These are phyloP conservation scores for Phaeosphaeriaceae sp. DNA, from an alignment of 2,329 filamentous ascomycete species.

Conservation along the genomic window DNA sequence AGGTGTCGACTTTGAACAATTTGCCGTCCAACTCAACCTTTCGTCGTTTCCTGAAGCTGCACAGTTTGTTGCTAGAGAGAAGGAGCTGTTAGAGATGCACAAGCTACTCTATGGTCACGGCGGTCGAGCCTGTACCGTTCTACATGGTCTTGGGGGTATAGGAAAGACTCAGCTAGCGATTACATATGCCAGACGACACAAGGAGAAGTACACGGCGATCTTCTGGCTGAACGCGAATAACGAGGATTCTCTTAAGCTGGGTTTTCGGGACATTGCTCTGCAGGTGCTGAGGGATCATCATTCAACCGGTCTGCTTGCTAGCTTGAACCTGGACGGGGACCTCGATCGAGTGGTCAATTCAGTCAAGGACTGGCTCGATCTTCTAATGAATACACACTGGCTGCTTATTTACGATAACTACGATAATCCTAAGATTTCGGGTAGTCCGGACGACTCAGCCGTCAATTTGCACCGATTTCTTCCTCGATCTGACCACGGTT, in stretches of 20 bases:
- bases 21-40: neutral
- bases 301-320: slow-evolving; percentile 27
- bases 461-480: neutral
- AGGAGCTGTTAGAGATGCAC: neutral
- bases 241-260: slow-evolving; percentile 37
- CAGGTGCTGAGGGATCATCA: slow-evolving; percentile 28
- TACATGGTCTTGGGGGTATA: slow-evolving; percentile 24
- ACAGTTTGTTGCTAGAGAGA: neutral
- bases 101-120: neutral
- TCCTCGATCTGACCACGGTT: slow-evolving; percentile 5
- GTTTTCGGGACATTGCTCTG: slow-evolving; percentile 32
- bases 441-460: too few species aligned
- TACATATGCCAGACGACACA: slow-evolving; percentile 45
- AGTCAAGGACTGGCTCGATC: slow-evolving; percentile 50
- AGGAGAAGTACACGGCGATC: slow-evolving; percentile 46
- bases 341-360: slow-evolving; percentile 18
- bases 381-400: slow-evolving; percentile 46
- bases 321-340: slow-evolving; percentile 33
- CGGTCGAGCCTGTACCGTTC: neutral
- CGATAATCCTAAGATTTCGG: slow-evolving; percentile 44
- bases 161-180: slow-evolving; percentile 30
- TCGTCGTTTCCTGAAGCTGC: neutral
- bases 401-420: slow-evolving; percentile 54
- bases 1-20: too few species aligned
- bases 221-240: slow-evolving; percentile 55